Evolutionary conservation across 768 basidiomycete species (phyloP), one percentile per base, ranked within the genome.

Genomic region (Suillus discolor): DNA sequence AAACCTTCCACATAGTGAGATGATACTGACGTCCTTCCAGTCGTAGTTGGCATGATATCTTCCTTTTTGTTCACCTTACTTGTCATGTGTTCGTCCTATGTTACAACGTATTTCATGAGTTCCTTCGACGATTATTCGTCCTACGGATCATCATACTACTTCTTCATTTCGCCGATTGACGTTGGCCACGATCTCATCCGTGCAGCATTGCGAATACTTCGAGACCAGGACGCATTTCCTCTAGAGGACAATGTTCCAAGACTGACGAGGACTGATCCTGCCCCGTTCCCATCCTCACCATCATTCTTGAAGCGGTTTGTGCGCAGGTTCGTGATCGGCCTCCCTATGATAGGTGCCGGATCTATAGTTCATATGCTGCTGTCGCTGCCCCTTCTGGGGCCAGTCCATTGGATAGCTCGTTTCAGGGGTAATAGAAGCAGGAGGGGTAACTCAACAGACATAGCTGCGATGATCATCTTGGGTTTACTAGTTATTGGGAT

Each of bases 271-370:
- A 66, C 65, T 68, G 66, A 53, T 63, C 69, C 71, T 63, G 45
- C 66, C 5, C 61, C 64, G 53, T 45, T 69, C 7, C 69, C 76
- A 28, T 73, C 75, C 28, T 77, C 85, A 16, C 78, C 79, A 2
- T 80, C 88, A 44, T 65, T 91, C 47, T 47, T 92, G 12, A 79
- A 77, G 65, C 79, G 82, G 39, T 85, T 93, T 69, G 67, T 90
- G 62, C 86, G 84, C 49, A 87, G 92, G n/a, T 89, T 94, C 73
- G 69, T 94, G 15, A 74, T 94, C 31, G 93, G 93, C 28, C 79
- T 94, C 16, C 92, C 93, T 36, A 82, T 93, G 64, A 83, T 94
- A 15, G 92, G 92, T 12, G 91, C 90, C 47, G 87, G 87, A 23
- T 93, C 90, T 18, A 75, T 94, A 51, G 84, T 92, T 20, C 90